phyloP scores from a whole-genome alignment of 331 rosid genomes.

The Rhamnella rubrinervis region DNA sequence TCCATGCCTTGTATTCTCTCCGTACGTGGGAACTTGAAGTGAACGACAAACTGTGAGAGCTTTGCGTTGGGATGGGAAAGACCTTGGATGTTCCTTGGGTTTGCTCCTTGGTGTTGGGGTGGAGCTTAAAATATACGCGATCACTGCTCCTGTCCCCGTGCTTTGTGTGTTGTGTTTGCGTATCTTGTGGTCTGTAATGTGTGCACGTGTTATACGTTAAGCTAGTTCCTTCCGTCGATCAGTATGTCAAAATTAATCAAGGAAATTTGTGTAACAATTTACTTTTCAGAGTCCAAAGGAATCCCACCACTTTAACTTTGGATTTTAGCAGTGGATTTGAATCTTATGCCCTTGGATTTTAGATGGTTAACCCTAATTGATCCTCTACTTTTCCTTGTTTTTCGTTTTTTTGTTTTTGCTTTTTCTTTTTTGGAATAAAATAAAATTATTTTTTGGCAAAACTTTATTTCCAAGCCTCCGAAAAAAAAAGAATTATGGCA shows the following conservation, averaged over 20 bases:
- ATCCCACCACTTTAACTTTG: too few relatives aligned
- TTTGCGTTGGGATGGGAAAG: constrained; percentile 3
- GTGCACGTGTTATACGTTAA: constrained; percentile 18
- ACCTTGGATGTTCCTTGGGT: constrained; percentile 8
- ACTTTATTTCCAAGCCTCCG: too few relatives aligned
- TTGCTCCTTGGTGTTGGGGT: constrained; percentile 9
- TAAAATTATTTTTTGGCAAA: too few relatives aligned
- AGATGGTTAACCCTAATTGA: too few relatives aligned
- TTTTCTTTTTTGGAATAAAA: too few relatives aligned
- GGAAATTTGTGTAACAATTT: background rate
- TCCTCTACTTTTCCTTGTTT: too few relatives aligned
- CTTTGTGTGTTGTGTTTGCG: background rate
- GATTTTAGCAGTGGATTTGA: too few relatives aligned
- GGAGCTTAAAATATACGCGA: background rate
- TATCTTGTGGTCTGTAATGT: constrained; percentile 9
- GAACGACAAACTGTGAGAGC: background rate
- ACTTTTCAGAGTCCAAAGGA: too few relatives aligned
- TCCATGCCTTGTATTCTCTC: constrained; percentile 1
- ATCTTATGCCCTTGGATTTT: too few relatives aligned
- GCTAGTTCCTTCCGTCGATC: background rate
- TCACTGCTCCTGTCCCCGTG: background rate
- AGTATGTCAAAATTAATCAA: background rate
- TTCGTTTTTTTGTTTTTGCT: too few relatives aligned
- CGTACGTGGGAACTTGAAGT: background rate
- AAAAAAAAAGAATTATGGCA: too few relatives aligned